Conservation (phyloP, 495 filamentous ascomycete genomes). For the Pyronema omphalodes region DNA sequence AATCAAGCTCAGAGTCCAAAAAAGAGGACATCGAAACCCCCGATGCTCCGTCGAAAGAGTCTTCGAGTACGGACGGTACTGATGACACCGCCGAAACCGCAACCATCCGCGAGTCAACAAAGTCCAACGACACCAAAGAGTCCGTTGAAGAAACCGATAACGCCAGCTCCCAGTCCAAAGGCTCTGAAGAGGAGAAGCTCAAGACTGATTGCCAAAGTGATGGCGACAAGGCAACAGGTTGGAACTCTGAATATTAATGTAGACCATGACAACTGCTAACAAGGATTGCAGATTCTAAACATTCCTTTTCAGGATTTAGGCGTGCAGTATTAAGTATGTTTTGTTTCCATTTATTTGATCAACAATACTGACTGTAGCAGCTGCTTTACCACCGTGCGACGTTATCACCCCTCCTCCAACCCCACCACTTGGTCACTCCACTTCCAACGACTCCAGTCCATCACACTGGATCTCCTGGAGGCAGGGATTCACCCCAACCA, state of each 20-base stretch:
- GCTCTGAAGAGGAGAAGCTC: not conserved
- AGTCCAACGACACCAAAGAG: not conserved
- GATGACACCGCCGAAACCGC: slow-evolving; percentile 12
- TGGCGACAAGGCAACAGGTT: not conserved
- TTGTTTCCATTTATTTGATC: not conserved
- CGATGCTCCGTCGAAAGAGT: slow-evolving; percentile 8
- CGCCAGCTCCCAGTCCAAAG: not conserved
- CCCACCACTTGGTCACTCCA: not conserved
- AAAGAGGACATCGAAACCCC: slow-evolving; percentile 26
- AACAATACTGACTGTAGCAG: not conserved
- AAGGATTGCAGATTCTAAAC: not conserved
- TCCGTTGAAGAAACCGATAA: not conserved
- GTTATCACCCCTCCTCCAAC: slow-evolving; percentile 2
- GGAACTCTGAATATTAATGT: not conserved
- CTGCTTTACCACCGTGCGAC: not conserved
- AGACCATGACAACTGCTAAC: not conserved
- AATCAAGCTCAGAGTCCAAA: slow-evolving; percentile 31
- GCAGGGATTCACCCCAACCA: not conserved
- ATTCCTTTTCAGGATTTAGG: not conserved
- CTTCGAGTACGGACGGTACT: slow-evolving; percentile 8
- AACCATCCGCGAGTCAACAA: slow-evolving; percentile 4
- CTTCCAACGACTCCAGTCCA: not conserved
- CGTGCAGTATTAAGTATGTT: slow-evolving; percentile 1
- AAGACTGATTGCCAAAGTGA: not conserved
- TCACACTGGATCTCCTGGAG: not conserved